These are phyloP conservation scores for Jamesozyma piceae DNA, from an alignment of 805 yeast species.

Conservation along the genomic window DNA sequence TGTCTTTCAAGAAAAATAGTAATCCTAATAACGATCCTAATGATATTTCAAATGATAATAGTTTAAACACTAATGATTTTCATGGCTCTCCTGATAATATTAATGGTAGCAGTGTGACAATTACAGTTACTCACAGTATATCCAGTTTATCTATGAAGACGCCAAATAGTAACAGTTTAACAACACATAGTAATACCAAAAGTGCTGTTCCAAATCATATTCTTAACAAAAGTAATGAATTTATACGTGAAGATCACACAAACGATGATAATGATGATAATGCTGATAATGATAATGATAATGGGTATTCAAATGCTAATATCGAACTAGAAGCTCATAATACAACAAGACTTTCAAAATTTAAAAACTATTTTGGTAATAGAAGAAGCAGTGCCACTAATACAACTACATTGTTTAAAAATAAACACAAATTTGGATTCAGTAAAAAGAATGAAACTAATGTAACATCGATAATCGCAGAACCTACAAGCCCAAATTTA, in stretches of 20 bases:
- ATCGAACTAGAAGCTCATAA: too few species aligned
- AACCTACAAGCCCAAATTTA: background rate
- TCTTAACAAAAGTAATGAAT: too few species aligned
- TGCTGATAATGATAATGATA: background rate
- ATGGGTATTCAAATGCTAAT: background rate
- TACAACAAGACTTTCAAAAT: background rate
- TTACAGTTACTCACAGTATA: background rate
- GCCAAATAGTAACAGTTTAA: background rate
- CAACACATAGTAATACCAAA: background rate
- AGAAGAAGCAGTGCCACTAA: background rate
- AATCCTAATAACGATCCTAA: background rate
- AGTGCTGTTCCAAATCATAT: too few species aligned
- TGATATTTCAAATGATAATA: background rate
- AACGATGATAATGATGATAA: background rate
- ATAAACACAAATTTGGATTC: background rate
- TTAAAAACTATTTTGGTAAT: background rate
- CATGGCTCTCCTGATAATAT: background rate
- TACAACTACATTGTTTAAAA: background rate
- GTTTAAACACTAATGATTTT: too few species aligned
- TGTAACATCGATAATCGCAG: background rate
- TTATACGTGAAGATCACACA: background rate
- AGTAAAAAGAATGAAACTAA: background rate
- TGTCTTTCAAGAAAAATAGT: conserved; percentile 7
- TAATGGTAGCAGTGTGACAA: background rate
- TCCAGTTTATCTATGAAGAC: background rate